phyloP scores from a whole-genome alignment of 2,329 filamentous ascomycete genomes.

The Fusarium sp. region DNA sequence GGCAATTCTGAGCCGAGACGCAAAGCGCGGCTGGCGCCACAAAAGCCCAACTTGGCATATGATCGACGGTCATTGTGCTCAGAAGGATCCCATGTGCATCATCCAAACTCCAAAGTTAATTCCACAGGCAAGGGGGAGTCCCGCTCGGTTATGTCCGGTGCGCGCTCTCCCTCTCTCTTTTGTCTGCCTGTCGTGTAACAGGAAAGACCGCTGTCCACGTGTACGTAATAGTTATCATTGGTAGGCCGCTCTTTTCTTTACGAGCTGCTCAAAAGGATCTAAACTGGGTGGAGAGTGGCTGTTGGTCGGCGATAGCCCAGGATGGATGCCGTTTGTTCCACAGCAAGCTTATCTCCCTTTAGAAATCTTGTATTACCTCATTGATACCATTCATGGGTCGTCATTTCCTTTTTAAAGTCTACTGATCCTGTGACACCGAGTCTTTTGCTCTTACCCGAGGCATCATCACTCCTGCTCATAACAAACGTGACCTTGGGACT shows the following conservation, averaged over 20 bases:
- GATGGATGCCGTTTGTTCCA: constrained; percentile 3
- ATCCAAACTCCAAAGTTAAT: constrained; percentile 11
- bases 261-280: constrained; percentile 24
- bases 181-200: background rate
- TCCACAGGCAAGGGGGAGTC: constrained; percentile 23
- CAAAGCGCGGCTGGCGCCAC: constrained; percentile 16
- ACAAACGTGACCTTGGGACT: constrained; percentile 5
- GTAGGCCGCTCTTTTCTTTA: background rate
- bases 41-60: constrained; percentile 35
- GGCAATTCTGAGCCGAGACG: constrained; percentile 42
- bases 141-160: constrained; percentile 14
- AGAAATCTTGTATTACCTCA: constrained; percentile 1
- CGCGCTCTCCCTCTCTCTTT: background rate
- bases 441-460: constrained; percentile 10
- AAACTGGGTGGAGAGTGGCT: background rate
- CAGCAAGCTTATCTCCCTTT: constrained; percentile 20
- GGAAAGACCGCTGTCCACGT: background rate
- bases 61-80: constrained; percentile 26
- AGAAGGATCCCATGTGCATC: constrained; percentile 28
- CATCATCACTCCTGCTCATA: constrained; percentile 4
- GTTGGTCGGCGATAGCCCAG: background rate
- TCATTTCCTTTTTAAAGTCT: constrained; percentile 9
- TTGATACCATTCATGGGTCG: background rate
- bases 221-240: constrained; percentile 29
- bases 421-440: constrained; percentile 27